Conservation (phyloP, 2,329 filamentous ascomycete genomes). For the Graphiopsis chlorocephala region DNA sequence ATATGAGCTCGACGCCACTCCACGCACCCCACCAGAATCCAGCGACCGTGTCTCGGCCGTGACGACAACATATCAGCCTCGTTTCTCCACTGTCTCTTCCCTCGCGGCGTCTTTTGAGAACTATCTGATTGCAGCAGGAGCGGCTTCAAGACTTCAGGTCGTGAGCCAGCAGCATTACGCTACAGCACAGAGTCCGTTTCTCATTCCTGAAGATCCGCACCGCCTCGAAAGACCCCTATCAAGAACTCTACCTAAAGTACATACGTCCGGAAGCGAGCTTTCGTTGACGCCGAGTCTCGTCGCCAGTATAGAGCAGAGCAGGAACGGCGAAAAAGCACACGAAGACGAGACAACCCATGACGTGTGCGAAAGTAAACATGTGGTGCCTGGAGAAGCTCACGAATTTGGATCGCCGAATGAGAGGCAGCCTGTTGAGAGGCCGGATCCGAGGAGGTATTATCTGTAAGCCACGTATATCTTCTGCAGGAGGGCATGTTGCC, state of each 20-base stretch:
- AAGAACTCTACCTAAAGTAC: not conserved
- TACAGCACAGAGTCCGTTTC: not conserved
- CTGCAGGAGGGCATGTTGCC: no score
- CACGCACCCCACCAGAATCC: not conserved
- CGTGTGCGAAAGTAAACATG: not conserved
- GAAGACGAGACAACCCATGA: not conserved
- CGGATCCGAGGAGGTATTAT: not conserved
- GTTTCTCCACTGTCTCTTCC: not conserved
- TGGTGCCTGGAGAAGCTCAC: not conserved
- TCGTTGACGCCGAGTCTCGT: not conserved
- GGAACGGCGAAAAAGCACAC: not conserved
- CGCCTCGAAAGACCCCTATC: not conserved
- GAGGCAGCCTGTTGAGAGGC: not conserved
- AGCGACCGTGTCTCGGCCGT: not conserved
- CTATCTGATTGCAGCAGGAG: not conserved
- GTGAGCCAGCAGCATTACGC: not conserved
- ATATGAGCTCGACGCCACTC: not conserved
- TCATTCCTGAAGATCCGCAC: not conserved
- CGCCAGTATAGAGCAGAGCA: not conserved
- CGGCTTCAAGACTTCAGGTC: not conserved
- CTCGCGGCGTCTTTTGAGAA: not conserved
- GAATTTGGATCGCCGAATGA: no score
- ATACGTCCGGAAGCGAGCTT: not conserved
- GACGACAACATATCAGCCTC: not conserved
- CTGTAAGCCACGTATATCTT: no score